Base-by-base conservation (phyloP, 2,329 filamentous ascomycete species). In the Basipetospora chlamydospora region DNA sequence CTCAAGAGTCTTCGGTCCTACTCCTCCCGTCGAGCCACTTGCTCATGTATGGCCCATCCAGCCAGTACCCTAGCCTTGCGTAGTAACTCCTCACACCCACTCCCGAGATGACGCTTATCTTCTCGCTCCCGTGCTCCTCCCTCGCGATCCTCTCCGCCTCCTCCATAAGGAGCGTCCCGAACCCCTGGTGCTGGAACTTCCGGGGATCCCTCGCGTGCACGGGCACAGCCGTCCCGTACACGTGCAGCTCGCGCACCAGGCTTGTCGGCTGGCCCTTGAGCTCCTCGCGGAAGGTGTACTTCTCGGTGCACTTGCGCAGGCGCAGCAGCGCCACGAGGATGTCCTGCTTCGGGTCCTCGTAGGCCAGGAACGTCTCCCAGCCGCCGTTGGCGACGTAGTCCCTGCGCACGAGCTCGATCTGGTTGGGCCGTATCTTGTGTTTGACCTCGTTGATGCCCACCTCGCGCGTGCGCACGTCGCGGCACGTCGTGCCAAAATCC, bases 381-480 rank as follows among this genome's bases (percentile, higher is more conserved):
- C 90, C 92, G 26, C 82, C 87, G 54, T 98, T 98, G 46, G 90
- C 90, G 0, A 76, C 72, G 57, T 98, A 98, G 60, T 98, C 90
- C 45, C 90, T 73, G 18, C 90, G 79, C 21, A 98, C 80, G 15
- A 98, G 75, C 63, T 98, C 90, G 40, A 98, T 83, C 55, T 98
- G 88, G 46, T 87, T 92, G 0, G 90, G 90, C 2, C 88, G 73
- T 47, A 98, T 95, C 65, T 96, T 96, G 66, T 98, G 79, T 65
- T 98, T 98, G 45, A 98, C 88, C 61, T 98, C 90, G 56, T 98
- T 98, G 60, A 98, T 87, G 41, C 90, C 90, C 17, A 98, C 90
- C 60, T 98, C 90, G 41, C 90, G 77, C 2, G 90, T 98, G 11
- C 90, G 79, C 17, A 98, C 90, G 50, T 98, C 90, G 44, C 92